These are phyloP conservation scores for Populus alba DNA, from an alignment of 345 rosid genomes.

Conservation along the genomic window DNA sequence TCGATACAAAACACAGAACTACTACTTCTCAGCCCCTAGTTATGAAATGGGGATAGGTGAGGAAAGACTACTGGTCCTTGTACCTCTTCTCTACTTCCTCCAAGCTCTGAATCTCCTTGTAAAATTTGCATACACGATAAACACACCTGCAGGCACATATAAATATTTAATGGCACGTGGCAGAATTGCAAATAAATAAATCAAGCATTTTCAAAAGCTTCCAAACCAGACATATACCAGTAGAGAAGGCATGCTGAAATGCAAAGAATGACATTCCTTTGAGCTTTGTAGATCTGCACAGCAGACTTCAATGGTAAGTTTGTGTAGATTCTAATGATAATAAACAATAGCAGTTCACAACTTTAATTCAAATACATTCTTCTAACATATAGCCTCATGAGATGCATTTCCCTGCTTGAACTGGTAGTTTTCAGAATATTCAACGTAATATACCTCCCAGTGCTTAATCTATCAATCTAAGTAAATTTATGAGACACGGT, in stretches of 20 bases:
- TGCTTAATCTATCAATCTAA: too few relatives aligned
- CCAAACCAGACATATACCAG: conserved; percentile 48
- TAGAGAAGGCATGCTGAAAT: conserved; percentile 76
- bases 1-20: neutral
- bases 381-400: neutral
- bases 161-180: conserved; percentile 1
- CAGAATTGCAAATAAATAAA: neutral
- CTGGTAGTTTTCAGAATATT: neutral
- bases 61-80: conserved; percentile 49
- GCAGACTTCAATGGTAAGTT: conserved; percentile 9
- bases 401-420: neutral
- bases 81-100: conserved; percentile 76
- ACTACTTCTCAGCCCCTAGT: neutral
- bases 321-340: neutral
- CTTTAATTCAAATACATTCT: neutral
- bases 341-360: neutral
- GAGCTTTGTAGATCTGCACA: conserved; percentile 79
- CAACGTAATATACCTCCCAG: neutral
- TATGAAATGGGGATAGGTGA: neutral
- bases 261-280: conserved; percentile 78
- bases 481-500: neutral
- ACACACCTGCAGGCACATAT: conserved; percentile 56
- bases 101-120: conserved; percentile 67
- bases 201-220: neutral
- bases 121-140: conserved; percentile 68